Base-by-base conservation (phyloP, 208 protist genomes). In the Acanthamoeba culbertsoni region DNA sequence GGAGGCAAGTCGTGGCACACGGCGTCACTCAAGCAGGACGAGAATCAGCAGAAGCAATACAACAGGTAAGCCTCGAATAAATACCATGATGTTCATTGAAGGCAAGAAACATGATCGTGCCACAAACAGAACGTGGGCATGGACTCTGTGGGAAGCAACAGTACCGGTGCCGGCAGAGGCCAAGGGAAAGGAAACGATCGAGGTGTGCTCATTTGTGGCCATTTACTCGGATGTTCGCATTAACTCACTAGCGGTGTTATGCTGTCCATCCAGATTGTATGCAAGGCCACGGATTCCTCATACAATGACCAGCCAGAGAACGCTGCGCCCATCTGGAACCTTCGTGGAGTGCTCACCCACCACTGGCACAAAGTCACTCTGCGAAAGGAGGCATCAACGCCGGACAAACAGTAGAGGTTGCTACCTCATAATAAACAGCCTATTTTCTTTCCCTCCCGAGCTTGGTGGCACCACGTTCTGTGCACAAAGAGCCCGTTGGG, bases 1-100 rank as follows among this genome's bases (percentile, higher is more conserved):
- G 95, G 95, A 65, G 97, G 97, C 28, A 89, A 96, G 33, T 96
- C 96, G 10, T 98, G 97, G 95, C 45, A 91, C 95, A 8, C 95
- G 82, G 86, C 95, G 33, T 10, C 96, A 91, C 63, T 94, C 59
- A 93, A 86, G 55, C 84, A 82, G n/a, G 93, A 93, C 43, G 6
- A 62, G 33, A 84, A 93, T 1, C 42, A 84, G 43, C 31, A 71
- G 28, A 3, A 92, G 59, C 62, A 71, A 31, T 92, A 92, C 86
- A 92, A 92, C 45, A 20, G 86, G 86, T 92, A 84, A 20, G 45
- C 20, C 23, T 14, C 23, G 51, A 59, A 23, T n/a, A n/a, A n/a
- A 28, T 18, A 14, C 62, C 1, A 4, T 42, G 62, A 3, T n/a
- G 18, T 10, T 37, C 8, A 2, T 37, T n/a, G 28, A 71, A 71